Conservation (phyloP, 2,329 filamentous ascomycete genomes). For the Huntiella savannae region DNA sequence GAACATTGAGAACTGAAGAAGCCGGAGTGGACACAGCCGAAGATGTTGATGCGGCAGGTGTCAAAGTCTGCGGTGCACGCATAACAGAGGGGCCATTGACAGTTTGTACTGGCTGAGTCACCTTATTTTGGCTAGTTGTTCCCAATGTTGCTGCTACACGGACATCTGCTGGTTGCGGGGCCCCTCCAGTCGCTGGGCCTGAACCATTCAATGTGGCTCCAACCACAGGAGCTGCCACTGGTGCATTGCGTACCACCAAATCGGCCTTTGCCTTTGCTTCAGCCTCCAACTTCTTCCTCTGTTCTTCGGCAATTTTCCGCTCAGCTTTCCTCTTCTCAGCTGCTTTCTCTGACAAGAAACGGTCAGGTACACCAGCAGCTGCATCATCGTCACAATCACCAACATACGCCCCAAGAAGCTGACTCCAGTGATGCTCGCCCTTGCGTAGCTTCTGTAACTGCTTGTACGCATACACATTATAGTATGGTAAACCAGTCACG, state of each 20-base stretch:
- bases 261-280: neutral
- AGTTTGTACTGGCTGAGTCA: too few species aligned
- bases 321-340: neutral
- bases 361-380: constrained; percentile 59
- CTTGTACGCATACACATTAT: constrained; percentile 60
- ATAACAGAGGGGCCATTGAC: too few species aligned
- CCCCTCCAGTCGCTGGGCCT: too few species aligned
- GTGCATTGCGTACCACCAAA: neutral
- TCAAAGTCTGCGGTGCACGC: neutral
- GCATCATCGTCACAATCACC: constrained; percentile 41
- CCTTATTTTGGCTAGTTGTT: too few species aligned
- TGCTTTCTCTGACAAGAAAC: constrained; percentile 33
- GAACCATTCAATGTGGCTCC: too few species aligned
- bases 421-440: constrained; percentile 68
- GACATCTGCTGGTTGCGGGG: too few species aligned
- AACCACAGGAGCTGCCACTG: neutral
- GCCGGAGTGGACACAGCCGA: neutral
- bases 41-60: neutral
- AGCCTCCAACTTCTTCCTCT: neutral
- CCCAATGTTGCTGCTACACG: too few species aligned
- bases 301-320: neutral
- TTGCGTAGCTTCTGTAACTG: constrained; percentile 57
- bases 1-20: neutral
- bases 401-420: constrained; percentile 64
- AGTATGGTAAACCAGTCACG: constrained; percentile 63